Evolutionary conservation across 805 yeast genomes (phyloP).

Genomic region (Saturnispora ahearnii): DNA sequence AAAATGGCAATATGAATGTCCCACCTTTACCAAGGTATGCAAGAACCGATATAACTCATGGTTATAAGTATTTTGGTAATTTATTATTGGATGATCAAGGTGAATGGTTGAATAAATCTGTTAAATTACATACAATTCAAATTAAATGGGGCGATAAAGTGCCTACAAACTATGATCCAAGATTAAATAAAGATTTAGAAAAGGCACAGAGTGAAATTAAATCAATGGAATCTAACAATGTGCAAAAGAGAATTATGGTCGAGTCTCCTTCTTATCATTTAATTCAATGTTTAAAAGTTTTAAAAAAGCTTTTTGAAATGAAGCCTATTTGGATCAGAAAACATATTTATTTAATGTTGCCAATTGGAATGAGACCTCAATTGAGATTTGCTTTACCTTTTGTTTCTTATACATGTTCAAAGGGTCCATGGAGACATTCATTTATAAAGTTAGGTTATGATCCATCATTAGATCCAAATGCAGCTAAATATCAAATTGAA

Average conservation of each 20-base stretch:
- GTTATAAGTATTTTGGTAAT: constrained; percentile 70
- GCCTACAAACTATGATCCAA: constrained; percentile 44
- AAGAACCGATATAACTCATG: constrained; percentile 63
- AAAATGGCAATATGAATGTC: constrained; percentile 40
- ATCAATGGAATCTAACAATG: constrained; percentile 19
- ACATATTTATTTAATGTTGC: constrained; percentile 52
- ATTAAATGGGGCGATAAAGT: constrained; percentile 39
- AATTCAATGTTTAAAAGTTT: constrained; percentile 35
- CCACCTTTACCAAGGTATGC: constrained; percentile 87
- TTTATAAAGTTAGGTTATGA: constrained; percentile 72
- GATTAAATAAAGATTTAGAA: constrained; percentile 38
- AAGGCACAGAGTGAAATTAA: constrained; percentile 28
- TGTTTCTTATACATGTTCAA: constrained; percentile 69
- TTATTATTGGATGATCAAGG: constrained; percentile 54
- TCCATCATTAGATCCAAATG: constrained; percentile 49
- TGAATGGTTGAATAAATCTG: constrained; percentile 32
- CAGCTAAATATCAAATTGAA: constrained; percentile 72
- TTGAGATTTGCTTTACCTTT: constrained; percentile 76
- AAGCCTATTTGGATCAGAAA: constrained; percentile 85
- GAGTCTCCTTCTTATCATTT: constrained; percentile 28
- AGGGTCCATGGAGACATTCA: constrained; percentile 94
- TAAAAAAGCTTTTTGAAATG: constrained; percentile 44
- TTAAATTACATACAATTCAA: constrained; percentile 46
- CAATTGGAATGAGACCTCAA: constrained; percentile 34
- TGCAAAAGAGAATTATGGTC: constrained; percentile 18